A percentile compares a stretch with the other conserved stretches of the same genome.
Evolutionary conservation across 2,329 filamentous ascomycete genomes (phyloP).

Genomic region (Exserohilum turcica): DNA sequence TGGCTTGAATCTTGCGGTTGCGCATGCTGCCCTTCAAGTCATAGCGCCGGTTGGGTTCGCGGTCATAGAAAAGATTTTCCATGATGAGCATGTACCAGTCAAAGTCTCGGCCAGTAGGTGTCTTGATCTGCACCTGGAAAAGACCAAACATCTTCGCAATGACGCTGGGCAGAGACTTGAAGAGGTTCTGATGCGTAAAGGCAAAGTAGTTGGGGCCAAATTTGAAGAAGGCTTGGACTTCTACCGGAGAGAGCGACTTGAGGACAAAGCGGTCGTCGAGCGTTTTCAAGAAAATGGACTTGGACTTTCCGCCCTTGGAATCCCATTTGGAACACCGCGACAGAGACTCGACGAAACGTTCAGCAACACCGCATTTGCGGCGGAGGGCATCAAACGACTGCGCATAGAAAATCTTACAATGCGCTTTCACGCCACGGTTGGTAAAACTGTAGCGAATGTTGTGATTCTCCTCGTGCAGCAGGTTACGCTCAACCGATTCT

Average conservation of each 20-base stretch:
- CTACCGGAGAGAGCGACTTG: constrained; percentile 87
- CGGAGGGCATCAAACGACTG: constrained; percentile 96
- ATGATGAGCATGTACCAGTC: constrained; percentile 94
- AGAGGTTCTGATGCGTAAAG: constrained; percentile 95
- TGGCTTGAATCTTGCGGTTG: constrained; percentile 95
- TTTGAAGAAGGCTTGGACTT: constrained; percentile 90
- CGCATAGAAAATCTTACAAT: constrained; percentile 98
- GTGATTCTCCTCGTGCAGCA: constrained; percentile 83
- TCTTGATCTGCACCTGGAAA: constrained; percentile 97
- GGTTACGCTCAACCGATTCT: constrained; percentile 79
- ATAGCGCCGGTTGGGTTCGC: constrained; percentile 77
- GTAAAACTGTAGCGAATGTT: constrained; percentile 96
- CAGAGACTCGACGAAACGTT: constrained; percentile 92
- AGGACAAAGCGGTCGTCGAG: constrained; percentile 92
- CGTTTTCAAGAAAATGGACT: constrained; percentile 95
- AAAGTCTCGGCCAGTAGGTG: constrained; percentile 91
- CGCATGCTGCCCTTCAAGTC: constrained; percentile 98
- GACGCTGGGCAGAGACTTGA: constrained; percentile 88
- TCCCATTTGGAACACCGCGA: constrained; percentile 98
- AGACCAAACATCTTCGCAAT: constrained; percentile 99
- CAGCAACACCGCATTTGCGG: constrained; percentile 87
- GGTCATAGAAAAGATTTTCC: constrained; percentile 98
- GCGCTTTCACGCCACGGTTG: constrained; percentile 90
- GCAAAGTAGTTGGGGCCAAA: constrained; percentile 97
- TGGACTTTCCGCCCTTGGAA: constrained; percentile 96